phyloP scores from a whole-genome alignment of 306 rosid genomes.

The Castanea mollissima region DNA sequence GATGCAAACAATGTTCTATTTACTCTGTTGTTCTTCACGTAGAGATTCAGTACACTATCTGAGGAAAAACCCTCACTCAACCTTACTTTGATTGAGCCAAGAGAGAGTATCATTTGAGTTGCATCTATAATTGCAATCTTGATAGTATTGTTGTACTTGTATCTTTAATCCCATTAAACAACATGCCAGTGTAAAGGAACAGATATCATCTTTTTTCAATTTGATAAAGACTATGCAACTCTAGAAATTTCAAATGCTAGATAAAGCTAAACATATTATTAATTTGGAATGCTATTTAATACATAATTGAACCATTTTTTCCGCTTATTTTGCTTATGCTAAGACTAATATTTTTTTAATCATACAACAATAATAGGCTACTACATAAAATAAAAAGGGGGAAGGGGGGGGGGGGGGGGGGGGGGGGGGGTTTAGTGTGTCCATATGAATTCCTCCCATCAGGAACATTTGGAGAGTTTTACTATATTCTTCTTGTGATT shows the following conservation, averaged over 20 bases:
- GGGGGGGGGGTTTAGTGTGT: too few relatives aligned
- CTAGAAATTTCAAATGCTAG: neutral
- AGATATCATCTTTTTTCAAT: neutral
- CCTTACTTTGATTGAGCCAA: neutral
- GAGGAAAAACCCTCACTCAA: neutral
- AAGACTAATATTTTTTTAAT: too few relatives aligned
- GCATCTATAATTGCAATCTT: neutral
- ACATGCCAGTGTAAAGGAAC: neutral
- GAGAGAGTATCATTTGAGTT: neutral
- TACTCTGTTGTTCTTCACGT: neutral
- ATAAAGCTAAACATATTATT: neutral
- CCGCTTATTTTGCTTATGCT: neutral
- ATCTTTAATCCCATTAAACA: neutral
- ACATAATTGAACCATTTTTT: neutral
- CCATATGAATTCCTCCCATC: neutral
- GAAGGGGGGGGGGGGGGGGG: accelerated
- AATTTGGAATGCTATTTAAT: neutral
- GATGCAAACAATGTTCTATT: neutral
- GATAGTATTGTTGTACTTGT: neutral
- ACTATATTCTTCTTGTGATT: neutral
- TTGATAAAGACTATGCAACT: neutral
- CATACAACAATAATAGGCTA: too few relatives aligned
- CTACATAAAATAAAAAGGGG: neutral
- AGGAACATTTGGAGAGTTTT: neutral
- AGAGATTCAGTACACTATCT: neutral